Base-by-base conservation (phyloP, 495 filamentous ascomycete species). In the Saxophila tyrrhenica region DNA sequence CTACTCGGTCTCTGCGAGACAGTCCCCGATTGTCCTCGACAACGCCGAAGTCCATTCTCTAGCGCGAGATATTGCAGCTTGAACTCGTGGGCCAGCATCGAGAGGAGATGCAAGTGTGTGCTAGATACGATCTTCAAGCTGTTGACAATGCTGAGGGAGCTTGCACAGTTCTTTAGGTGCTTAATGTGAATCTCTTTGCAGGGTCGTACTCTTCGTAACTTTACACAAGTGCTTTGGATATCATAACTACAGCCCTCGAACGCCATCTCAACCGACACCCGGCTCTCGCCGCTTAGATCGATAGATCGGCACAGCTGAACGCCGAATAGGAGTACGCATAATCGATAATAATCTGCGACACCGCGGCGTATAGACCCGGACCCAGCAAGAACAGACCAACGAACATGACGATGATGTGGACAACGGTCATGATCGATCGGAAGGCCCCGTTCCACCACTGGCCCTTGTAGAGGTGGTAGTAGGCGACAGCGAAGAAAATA, bases 401-500 rank as follows among this genome's bases (percentile, higher is more conserved):
- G 21, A 78, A 2, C 51, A 88, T 87, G 58, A 91, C 76, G 55
- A 76, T 42, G 43, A 86, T 67, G 60, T 92, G 91, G 23, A 87
- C 60, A 7, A 75, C 67, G 10, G 48, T 39, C 41, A 52, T 57
- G 17, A 52, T 24, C 5, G 24, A 23, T 8, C 49, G 21, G 2
- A 49, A 19, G 21, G 77, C 72, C 45, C 84, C 78, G 32, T 76
- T 41, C 68, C 77, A 82, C 15, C 85, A 82, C 8, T 78, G 75
- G 35, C 82, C 58, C 24, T 78, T 78, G 43, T 78, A 71, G 0
- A 75, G 68, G 59, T 72, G 78, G 19, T 78, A 74, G 52, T 91
- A 92, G 1, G 87, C 87, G 5, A 86, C 78, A 22, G 86, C 87
- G 87, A 87, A 94, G 74, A 91, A 94, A 60, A 91, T 89, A 69